Evolutionary conservation across 257 asterid genomes (phyloP), one percentile per base, ranked within the genome.

Genomic region (Misopates orontium): DNA sequence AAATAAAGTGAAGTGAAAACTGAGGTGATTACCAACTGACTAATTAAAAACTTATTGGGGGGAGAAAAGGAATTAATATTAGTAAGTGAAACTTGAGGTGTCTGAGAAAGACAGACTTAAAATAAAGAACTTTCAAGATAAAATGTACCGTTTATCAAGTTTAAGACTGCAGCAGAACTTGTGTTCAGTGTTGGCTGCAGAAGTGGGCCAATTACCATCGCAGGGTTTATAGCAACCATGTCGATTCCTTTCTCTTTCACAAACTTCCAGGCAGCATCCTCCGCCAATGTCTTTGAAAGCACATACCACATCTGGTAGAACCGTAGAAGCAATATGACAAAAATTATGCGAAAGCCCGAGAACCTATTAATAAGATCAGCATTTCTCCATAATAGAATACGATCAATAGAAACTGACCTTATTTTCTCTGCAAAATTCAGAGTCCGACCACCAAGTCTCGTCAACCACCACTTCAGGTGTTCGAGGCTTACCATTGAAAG

Each of bases 211-310:
- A 86, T 83, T 28, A 88, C 95, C 95, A 86, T 68, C 18, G 91
- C 66, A 11, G 95, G 96, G 80, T 88, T 86, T 70, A 88, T 77
- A 17, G 78, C 39, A 24, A 86, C 95, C 95, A 88, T 68, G 72
- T 88, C 82, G 17, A 88, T 76, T 52, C 86, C 86, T 66, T 84
- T 88, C 82, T 86, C 95, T 68, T 79, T 84, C 58, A 69, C 88
- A 77, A 84, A 88, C 75, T 86, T 80, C 91, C 95, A 88, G 1
- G 91, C 96, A 70, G 95, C 95, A 24, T 86, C 91, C 81, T 88
- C 96, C 3, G 96, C 95, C 80, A 88, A 69, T 42, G 91, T 86
- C 71, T 88, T 88, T 22, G 96, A 88, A 57, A 88, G 95, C 55
- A 78, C 78, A 67, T 86, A 86, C 95, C 95, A 86, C 69, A 74